These are phyloP conservation scores for Geranium brycei DNA, from an alignment of 345 rosid genomes.

Conservation along the genomic window DNA sequence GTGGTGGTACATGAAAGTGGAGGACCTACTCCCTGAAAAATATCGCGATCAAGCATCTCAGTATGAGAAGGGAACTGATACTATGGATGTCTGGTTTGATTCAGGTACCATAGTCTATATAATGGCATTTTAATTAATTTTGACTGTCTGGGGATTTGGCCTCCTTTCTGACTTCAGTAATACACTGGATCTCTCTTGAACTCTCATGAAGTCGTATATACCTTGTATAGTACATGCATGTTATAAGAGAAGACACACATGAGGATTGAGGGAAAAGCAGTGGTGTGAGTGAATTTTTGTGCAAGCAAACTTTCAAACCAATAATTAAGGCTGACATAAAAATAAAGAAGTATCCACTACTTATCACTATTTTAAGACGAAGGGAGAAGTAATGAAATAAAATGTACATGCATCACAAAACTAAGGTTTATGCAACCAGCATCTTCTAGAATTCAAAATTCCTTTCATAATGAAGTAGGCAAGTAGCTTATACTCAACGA, in stretches of 20 bases:
- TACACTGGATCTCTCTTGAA: background rate
- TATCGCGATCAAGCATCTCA: constrained; percentile 59
- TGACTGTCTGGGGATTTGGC: background rate
- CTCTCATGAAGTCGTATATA: background rate
- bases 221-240: too few relatives aligned
- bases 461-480: background rate
- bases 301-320: background rate
- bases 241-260: background rate
- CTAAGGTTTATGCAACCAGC: background rate
- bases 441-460: background rate
- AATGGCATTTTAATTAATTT: background rate
- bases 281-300: background rate
- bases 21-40: constrained; percentile 70
- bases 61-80: constrained; percentile 84
- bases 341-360: background rate
- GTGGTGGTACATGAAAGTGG: constrained; percentile 94
- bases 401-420: background rate
- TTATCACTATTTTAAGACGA: background rate
- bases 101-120: constrained; percentile 37
- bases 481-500: background rate
- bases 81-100: constrained; percentile 99
- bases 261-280: background rate
- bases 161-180: background rate
- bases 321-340: background rate
- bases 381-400: background rate